phyloP scores from a whole-genome alignment of 1,139 yeast species.

The Candida mesenterica region DNA sequence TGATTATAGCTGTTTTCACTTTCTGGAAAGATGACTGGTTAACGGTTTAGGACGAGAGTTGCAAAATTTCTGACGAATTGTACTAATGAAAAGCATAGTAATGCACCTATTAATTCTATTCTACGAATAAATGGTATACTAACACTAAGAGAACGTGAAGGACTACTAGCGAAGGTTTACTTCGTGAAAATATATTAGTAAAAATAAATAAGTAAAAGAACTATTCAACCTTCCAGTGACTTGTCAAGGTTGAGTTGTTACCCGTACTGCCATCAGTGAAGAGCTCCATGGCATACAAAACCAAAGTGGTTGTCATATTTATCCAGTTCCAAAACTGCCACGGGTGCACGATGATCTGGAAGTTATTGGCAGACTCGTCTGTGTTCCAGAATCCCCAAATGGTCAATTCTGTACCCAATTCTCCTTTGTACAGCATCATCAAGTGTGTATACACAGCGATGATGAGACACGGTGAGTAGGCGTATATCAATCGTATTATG shows the following conservation, averaged over 20 bases:
- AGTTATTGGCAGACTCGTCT: constrained; percentile 18
- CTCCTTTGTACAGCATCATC: constrained; percentile 85
- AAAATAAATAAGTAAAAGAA: constrained; percentile 1
- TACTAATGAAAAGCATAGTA: not conserved
- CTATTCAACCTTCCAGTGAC: constrained; percentile 20
- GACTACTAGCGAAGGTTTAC: not conserved
- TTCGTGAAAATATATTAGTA: too few species aligned
- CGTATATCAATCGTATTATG: constrained; percentile 63
- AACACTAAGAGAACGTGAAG: not conserved
- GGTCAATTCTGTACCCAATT: constrained; percentile 57
- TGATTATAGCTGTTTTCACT: constrained; percentile 40
- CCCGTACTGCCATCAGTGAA: constrained; percentile 40
- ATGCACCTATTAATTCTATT: constrained; percentile 1
- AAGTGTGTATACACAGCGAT: constrained; percentile 94
- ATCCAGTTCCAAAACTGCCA: constrained; percentile 98
- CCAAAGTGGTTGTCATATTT: constrained; percentile 75
- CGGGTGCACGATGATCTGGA: constrained; percentile 55
- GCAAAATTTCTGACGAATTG: constrained; percentile 16
- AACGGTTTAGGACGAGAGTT: constrained; percentile 44
- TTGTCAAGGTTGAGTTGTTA: constrained; percentile 25
- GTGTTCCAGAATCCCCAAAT: constrained; percentile 56
- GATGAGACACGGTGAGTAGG: constrained; percentile 89
- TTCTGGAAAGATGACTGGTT: constrained; percentile 51
- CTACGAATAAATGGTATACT: constrained; percentile 5
- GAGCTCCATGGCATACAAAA: constrained; percentile 78